A percentile compares a stretch with the other conserved stretches of the same genome.
Evolutionary conservation across 371 early-diverging fungal species (phyloP).

Genomic region (Syncephalis fuscata): DNA sequence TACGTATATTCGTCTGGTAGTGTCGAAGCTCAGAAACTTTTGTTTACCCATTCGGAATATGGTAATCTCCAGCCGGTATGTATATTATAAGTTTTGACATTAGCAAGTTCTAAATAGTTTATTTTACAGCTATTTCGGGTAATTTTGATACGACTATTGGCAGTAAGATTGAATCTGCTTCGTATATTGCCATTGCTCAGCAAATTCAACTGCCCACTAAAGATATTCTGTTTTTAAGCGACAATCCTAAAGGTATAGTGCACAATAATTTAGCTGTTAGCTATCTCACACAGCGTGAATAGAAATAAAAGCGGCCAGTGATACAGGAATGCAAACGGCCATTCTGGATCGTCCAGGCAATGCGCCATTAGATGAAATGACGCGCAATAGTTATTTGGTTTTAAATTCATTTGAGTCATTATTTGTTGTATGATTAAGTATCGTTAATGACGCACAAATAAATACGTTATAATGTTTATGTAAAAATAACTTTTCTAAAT

Average conservation of each 20-base stretch:
- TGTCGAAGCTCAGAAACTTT: conserved; percentile 77
- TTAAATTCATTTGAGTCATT: neutral
- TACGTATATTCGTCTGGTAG: conserved; percentile 93
- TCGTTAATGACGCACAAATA: too few species aligned
- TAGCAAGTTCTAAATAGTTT: neutral
- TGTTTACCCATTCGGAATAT: conserved; percentile 64
- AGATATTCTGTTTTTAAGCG: conserved; percentile 65
- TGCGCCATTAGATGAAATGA: conserved; percentile 18
- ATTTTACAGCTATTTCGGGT: conserved; percentile 45
- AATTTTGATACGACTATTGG: conserved; percentile 86
- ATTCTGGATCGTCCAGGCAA: conserved; percentile 70
- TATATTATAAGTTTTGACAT: neutral
- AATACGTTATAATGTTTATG: too few species aligned
- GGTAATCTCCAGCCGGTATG: conserved; percentile 61
- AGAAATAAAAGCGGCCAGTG: conserved; percentile 67
- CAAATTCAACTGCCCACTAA: conserved; percentile 34
- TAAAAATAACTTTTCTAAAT: too few species aligned
- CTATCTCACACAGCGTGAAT: neutral
- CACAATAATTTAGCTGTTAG: neutral
- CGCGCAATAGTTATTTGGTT: neutral
- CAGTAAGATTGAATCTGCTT: conserved; percentile 39
- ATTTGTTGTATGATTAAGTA: too few species aligned
- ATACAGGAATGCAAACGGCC: conserved; percentile 52
- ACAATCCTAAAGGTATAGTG: conserved; percentile 56
- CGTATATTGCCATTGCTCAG: conserved; percentile 55